Conservation (phyloP, 345 rosid species). For the Alliaria petiolata region DNA sequence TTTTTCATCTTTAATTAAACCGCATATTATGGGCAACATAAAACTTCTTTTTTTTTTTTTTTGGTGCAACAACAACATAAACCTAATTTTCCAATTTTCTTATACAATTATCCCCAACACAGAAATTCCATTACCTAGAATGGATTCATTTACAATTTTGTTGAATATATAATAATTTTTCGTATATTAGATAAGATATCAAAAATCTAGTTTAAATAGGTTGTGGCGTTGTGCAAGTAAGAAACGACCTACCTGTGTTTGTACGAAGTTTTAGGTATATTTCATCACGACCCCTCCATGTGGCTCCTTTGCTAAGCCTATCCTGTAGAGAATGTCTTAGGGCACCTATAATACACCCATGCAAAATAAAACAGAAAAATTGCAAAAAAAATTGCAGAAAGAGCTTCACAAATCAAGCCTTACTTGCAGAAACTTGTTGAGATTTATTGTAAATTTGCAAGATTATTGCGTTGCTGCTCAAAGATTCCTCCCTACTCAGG, state of each 20-base stretch:
- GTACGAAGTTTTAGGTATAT: constrained; percentile 63
- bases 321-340: constrained; percentile 89
- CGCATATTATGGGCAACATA: too few relatives aligned
- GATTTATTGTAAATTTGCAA: constrained; percentile 84
- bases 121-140: too few relatives aligned
- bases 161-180: too few relatives aligned
- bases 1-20: too few relatives aligned
- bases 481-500: constrained; percentile 59
- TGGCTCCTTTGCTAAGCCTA: constrained; percentile 73
- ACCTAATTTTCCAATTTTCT: too few relatives aligned
- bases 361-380: background rate
- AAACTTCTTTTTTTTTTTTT: too few relatives aligned
- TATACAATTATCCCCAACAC: too few relatives aligned
- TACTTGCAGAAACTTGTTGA: constrained; percentile 94
- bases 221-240: background rate
- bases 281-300: constrained; percentile 78
- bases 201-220: too few relatives aligned
- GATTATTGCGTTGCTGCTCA: constrained; percentile 79
- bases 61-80: too few relatives aligned
- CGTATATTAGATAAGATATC: too few relatives aligned
- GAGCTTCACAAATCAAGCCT: constrained; percentile 18
- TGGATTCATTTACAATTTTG: too few relatives aligned
- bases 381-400: background rate
- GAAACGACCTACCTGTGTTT: constrained; percentile 65
- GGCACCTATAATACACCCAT: constrained; percentile 56